Conservation (phyloP, 2,329 filamentous ascomycete species). For the Teratosphaeria gauchensis region DNA sequence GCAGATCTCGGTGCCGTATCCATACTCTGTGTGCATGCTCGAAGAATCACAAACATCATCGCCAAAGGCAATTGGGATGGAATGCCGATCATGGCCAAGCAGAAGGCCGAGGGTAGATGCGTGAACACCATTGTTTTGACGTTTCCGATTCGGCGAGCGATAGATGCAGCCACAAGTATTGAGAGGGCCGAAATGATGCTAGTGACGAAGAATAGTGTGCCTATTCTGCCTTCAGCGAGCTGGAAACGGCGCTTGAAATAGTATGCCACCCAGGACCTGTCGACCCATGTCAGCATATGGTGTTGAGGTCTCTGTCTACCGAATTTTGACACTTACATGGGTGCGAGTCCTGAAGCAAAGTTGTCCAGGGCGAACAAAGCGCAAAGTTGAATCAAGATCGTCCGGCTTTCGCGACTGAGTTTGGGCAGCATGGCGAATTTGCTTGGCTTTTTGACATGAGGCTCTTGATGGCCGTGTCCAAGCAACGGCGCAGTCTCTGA, state of each 20-base stretch:
- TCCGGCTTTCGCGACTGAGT: neutral
- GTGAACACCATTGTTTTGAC: slow-evolving; percentile 56
- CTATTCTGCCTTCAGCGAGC: slow-evolving; percentile 42
- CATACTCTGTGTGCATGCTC: slow-evolving; percentile 57
- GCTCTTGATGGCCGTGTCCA: neutral
- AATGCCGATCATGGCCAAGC: slow-evolving; percentile 50
- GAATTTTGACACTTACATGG: slow-evolving; percentile 38
- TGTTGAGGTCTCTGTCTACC: slow-evolving; percentile 45
- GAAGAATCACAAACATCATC: slow-evolving; percentile 51
- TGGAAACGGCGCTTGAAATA: slow-evolving; percentile 46
- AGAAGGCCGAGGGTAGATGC: slow-evolving; percentile 59
- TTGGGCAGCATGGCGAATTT: slow-evolving; percentile 1
- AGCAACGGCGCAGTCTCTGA: slow-evolving; percentile 2
- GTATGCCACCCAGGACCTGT: slow-evolving; percentile 39
- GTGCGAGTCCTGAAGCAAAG: slow-evolving; percentile 38
- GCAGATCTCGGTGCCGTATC: slow-evolving; percentile 61
- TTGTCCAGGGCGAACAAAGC: slow-evolving; percentile 59
- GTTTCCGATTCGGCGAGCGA: slow-evolving; percentile 53
- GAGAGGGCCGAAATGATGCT: slow-evolving; percentile 31
- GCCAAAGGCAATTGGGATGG: slow-evolving; percentile 45
- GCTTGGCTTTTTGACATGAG: neutral
- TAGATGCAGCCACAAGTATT: slow-evolving; percentile 46
- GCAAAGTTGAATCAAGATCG: slow-evolving; percentile 47
- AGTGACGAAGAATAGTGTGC: slow-evolving; percentile 43
- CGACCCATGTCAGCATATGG: neutral